phyloP scores from a whole-genome alignment of 345 rosid genomes.

The Anastatica hierochuntica region DNA sequence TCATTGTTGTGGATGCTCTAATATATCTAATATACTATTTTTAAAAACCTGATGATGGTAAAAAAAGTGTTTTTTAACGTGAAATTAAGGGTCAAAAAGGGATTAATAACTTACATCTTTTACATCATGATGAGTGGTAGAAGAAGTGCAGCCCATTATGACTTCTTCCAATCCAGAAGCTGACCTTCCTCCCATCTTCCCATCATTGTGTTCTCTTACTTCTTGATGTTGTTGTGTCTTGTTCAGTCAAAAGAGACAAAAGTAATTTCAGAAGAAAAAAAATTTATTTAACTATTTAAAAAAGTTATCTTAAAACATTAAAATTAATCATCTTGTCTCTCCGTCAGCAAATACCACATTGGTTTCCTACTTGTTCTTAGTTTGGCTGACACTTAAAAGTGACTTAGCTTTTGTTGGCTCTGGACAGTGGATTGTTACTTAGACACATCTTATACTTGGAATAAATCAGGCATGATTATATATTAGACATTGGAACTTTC shows the following conservation, averaged over 20 bases:
- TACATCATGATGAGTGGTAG: constrained; percentile 40
- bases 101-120: constrained; percentile 63
- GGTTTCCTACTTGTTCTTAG: constrained; percentile 31
- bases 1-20: too few relatives aligned
- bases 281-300: background rate
- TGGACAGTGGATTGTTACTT: too few relatives aligned
- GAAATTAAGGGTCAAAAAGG: constrained; percentile 52
- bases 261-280: constrained; percentile 14
- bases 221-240: constrained; percentile 45
- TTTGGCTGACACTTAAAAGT: constrained; percentile 33
- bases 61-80: constrained; percentile 13
- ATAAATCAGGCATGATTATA: constrained; percentile 8
- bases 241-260: constrained; percentile 24
- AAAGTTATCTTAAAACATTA: constrained; percentile 17
- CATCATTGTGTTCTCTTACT: constrained; percentile 42
- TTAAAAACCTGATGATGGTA: too few relatives aligned
- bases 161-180: constrained; percentile 96
- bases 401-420: constrained; percentile 23
- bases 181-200: constrained; percentile 56
- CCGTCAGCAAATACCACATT: constrained; percentile 8
- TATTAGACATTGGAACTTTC: constrained; percentile 1
- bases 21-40: too few relatives aligned
- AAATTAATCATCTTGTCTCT: constrained; percentile 24
- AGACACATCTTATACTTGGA: background rate
- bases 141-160: constrained; percentile 95